These are phyloP conservation scores for Entomortierella chlamydospora DNA, from an alignment of 192 early-diverging fungal species.

Conservation along the genomic window DNA sequence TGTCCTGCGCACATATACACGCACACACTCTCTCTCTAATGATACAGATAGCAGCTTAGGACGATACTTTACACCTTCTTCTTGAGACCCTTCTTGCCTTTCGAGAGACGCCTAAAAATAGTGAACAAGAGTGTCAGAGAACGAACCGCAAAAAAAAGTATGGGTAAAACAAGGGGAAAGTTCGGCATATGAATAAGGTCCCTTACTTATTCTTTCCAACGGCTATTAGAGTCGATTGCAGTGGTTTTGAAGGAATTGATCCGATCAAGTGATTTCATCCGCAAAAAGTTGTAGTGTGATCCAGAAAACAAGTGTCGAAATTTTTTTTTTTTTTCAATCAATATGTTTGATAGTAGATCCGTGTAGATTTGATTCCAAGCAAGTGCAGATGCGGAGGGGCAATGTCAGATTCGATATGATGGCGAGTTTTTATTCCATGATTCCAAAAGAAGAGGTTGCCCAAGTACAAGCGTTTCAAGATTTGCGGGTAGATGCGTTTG, in stretches of 20 bases:
- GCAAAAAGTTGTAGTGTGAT: constrained; percentile 3
- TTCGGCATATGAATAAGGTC: not conserved
- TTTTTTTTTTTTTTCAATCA: constrained; percentile 6
- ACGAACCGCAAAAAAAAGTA: not conserved
- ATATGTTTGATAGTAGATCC: not conserved
- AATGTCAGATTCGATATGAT: constrained; percentile 13
- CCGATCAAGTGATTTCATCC: not conserved
- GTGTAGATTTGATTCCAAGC: constrained; percentile 9
- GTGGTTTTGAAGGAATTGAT: not conserved
- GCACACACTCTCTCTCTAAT: not conserved
- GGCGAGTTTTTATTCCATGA: not conserved
- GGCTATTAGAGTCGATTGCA: constrained; percentile 14
- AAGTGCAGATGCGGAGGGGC: not conserved
- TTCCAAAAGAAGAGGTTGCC: not conserved
- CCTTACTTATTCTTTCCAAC: constrained; percentile 58
- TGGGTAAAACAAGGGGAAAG: not conserved
- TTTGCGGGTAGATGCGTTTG: not conserved
- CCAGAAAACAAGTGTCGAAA: constrained; percentile 1
- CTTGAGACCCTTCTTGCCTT: constrained; percentile 99
- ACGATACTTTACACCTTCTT: constrained; percentile 92
- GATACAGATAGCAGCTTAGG: constrained; percentile 1
- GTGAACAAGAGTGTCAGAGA: not conserved
- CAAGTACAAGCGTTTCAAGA: too few species aligned
- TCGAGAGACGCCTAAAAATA: constrained; percentile 87
- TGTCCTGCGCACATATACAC: not conserved